Evolutionary conservation across 768 basidiomycete species (phyloP).

Genomic region (Mycena vulgaris): DNA sequence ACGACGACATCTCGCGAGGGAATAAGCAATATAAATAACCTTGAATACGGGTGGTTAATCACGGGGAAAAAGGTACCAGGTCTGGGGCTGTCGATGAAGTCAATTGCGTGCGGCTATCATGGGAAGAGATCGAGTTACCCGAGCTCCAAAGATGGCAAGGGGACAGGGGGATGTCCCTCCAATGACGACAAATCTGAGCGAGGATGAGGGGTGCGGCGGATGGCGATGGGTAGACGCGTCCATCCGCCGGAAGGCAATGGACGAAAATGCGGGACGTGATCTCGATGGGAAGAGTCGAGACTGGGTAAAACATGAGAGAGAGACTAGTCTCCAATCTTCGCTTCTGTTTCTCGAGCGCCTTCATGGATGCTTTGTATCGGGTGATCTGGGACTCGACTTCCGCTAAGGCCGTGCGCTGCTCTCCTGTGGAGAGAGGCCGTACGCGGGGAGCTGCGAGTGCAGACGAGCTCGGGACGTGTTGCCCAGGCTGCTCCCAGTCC

Average conservation of each 20-base stretch:
- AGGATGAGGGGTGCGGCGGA: neutral
- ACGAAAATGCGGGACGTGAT: constrained; percentile 15
- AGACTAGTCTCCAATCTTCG: neutral
- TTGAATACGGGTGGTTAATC: too few species aligned
- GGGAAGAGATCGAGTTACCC: too few species aligned
- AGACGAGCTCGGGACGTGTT: too few species aligned
- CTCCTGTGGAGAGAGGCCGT: too few species aligned
- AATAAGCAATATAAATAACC: too few species aligned
- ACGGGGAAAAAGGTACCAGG: too few species aligned
- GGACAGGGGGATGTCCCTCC: constrained; percentile 4
- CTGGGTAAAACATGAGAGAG: neutral
- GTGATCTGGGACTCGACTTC: neutral
- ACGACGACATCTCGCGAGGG: too few species aligned
- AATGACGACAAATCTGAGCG: constrained; percentile 14
- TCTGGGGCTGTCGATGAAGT: too few species aligned
- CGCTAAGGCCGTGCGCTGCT: too few species aligned
- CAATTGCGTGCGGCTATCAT: too few species aligned
- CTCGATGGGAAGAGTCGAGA: constrained; percentile 7
- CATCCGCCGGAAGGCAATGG: constrained; percentile 12
- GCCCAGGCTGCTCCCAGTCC: too few species aligned
- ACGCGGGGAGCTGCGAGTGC: too few species aligned
- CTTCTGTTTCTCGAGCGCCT: neutral
- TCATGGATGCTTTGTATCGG: neutral
- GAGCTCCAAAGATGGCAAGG: neutral
- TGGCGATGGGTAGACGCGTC: neutral